Evolutionary conservation across 2,329 filamentous ascomycete species (phyloP).

Genomic region (Aotearoamyces nothofagi): DNA sequence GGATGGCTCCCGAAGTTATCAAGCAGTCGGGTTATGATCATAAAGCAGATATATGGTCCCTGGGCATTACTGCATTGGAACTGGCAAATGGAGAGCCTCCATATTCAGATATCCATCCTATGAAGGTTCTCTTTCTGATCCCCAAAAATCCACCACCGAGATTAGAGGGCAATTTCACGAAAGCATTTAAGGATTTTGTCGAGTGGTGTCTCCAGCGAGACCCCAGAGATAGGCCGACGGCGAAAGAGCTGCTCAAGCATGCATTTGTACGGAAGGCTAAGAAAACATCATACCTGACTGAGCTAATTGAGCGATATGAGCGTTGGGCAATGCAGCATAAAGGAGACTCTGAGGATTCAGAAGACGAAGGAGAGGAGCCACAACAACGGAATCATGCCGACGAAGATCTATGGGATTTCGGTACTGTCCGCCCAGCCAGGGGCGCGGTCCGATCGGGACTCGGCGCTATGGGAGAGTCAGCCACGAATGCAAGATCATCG

Average conservation of each 20-base stretch:
- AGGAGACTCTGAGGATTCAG: constrained; percentile 50
- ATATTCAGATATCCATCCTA: constrained; percentile 92
- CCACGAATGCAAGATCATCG: constrained; percentile 58
- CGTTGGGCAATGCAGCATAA: constrained; percentile 77
- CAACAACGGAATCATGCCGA: constrained; percentile 33
- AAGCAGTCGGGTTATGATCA: constrained; percentile 97
- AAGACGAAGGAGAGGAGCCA: constrained; percentile 32
- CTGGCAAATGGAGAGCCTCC: constrained; percentile 85
- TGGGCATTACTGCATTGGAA: constrained; percentile 88
- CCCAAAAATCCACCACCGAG: constrained; percentile 83
- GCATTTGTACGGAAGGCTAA: constrained; percentile 85
- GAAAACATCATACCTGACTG: constrained; percentile 90
- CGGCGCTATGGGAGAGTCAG: constrained; percentile 64
- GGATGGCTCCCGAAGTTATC: constrained; percentile 99
- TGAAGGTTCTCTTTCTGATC: constrained; percentile 95
- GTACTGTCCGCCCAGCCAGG: constrained; percentile 73
- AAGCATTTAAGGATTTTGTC: constrained; percentile 71
- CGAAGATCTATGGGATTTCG: constrained; percentile 97
- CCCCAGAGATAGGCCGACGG: constrained; percentile 74
- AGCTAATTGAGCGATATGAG: constrained; percentile 82
- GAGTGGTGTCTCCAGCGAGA: constrained; percentile 77
- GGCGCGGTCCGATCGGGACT: constrained; percentile 46
- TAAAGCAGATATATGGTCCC: constrained; percentile 95
- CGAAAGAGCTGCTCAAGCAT: constrained; percentile 75
- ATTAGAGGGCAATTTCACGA: constrained; percentile 69